Base-by-base conservation (phyloP, 2,329 filamentous ascomycete species). In the Pseudogymnoascus sp. region DNA sequence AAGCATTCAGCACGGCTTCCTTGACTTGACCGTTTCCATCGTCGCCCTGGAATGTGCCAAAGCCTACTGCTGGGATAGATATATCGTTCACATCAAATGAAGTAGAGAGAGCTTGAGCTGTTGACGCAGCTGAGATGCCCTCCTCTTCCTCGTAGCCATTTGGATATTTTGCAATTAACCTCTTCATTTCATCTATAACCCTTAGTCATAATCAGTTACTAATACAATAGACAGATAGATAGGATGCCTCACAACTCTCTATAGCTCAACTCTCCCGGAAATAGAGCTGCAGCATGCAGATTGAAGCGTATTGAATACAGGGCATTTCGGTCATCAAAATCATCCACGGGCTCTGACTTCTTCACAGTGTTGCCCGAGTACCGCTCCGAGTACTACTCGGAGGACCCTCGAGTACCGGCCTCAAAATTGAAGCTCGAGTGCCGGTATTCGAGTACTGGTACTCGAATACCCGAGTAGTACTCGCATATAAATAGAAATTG, bases 1-100 rank as follows among this genome's bases (percentile, higher is more conserved):
- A 72, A 66, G 82, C 81, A 28, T 72, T 70, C 59, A 77, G 74
- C 5, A 82, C 79, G 7, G 79, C 79, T 16, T 75, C 69, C 63
- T 79, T 77, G 28, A 81, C 79, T 65, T 80, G 16, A 3, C 40
- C 9, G 21, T 43, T 43, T 43, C 40, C 40, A 6, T 43, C 40
- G 16, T 21, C 40, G 16, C 40, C 68, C 60, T 69, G 69, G 75
- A 76, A 78, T 28, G 76, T 78, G 6, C 77, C 77, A 34, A 78
- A 71, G 28, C 77, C 77, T 40, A 78, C 67, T 23, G 75, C 75
- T 12, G 77, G 77, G 64, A 78, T 78, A 21, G 40, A 43, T 6
- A 43, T 11, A 21, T 43, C 9, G 18, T 43, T 12, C 40, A 43
- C 16, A 2, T 21, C 8, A 5, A 43, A 43, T 5, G 40, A 43